Evolutionary conservation across 768 basidiomycete genomes (phyloP).

Genomic region (Albatrellus ellisii): DNA sequence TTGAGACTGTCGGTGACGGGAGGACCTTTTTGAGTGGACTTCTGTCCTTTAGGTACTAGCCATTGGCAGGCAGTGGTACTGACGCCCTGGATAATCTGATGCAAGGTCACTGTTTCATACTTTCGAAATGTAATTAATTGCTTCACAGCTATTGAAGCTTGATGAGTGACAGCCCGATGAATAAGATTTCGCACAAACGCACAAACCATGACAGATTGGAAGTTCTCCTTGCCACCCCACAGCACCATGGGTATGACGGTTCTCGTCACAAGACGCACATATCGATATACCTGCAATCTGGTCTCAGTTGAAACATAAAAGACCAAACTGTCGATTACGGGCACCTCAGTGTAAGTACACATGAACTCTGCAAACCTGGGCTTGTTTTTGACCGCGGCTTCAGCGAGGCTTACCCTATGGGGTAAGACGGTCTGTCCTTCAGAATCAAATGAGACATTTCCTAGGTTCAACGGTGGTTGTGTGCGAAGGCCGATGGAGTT

Average conservation of each 20-base stretch:
- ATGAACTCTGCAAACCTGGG: constrained; percentile 73
- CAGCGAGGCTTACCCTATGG: constrained; percentile 31
- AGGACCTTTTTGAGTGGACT: constrained; percentile 28
- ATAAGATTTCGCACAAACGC: constrained; percentile 1
- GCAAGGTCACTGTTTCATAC: constrained; percentile 72
- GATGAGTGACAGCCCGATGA: neutral
- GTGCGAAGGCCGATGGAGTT: constrained; percentile 40
- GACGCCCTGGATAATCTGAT: constrained; percentile 66
- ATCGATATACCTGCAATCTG: constrained; percentile 49
- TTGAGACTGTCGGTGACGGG: constrained; percentile 59
- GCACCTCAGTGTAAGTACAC: constrained; percentile 52
- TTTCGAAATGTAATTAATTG: constrained; percentile 63
- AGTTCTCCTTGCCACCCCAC: constrained; percentile 68
- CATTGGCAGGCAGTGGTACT: constrained; percentile 67
- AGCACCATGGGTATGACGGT: constrained; percentile 59
- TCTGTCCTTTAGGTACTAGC: constrained; percentile 37
- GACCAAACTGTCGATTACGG: neutral
- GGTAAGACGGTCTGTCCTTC: constrained; percentile 14
- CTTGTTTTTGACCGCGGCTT: constrained; percentile 31
- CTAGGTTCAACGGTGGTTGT: constrained; percentile 28
- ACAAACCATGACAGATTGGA: constrained; percentile 45
- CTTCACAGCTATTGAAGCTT: constrained; percentile 42
- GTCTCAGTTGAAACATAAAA: no score
- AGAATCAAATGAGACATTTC: constrained; percentile 40
- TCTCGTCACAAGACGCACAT: constrained; percentile 47